Evolutionary conservation across 768 basidiomycete genomes (phyloP).

Genomic region (Mycena maculata): DNA sequence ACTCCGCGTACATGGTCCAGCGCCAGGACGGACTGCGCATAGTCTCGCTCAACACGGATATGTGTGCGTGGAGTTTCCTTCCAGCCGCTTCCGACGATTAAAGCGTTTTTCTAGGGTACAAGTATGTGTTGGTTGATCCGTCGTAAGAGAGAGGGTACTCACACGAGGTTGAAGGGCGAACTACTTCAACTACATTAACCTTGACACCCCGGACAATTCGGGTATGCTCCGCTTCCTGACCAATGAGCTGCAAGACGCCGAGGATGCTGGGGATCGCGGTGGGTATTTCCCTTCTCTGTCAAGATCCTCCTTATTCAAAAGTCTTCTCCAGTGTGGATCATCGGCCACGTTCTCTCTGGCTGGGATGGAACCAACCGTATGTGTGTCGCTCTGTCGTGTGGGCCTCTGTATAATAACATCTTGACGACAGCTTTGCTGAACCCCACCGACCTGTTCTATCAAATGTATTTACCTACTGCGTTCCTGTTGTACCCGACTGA

Average conservation of each 20-base stretch:
- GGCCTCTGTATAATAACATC: neutral
- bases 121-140: conserved; percentile 6
- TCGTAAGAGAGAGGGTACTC: neutral
- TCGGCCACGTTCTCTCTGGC: conserved; percentile 48
- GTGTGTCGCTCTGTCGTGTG: conserved; percentile 38
- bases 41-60: conserved; percentile 81
- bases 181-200: conserved; percentile 82
- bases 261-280: conserved; percentile 81
- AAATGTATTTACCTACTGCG: conserved; percentile 47
- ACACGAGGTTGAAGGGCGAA: conserved; percentile 60
- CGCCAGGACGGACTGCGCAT: conserved; percentile 74
- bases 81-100: neutral
- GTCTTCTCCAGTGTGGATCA: conserved; percentile 56
- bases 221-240: conserved; percentile 85
- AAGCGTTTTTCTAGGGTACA: conserved; percentile 20
- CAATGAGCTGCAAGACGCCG: conserved; percentile 81
- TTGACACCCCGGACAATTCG: conserved; percentile 74
- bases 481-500: neutral
- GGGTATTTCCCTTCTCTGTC: conserved; percentile 27
- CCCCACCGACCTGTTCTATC: conserved; percentile 46
- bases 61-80: conserved; percentile 53
- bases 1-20: conserved; percentile 78
- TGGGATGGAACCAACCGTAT: conserved; percentile 82
- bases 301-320: neutral
- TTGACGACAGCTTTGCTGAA: conserved; percentile 28